phyloP scores from a whole-genome alignment of 2,329 filamentous ascomycete genomes.

The Talaromyces sp. region DNA sequence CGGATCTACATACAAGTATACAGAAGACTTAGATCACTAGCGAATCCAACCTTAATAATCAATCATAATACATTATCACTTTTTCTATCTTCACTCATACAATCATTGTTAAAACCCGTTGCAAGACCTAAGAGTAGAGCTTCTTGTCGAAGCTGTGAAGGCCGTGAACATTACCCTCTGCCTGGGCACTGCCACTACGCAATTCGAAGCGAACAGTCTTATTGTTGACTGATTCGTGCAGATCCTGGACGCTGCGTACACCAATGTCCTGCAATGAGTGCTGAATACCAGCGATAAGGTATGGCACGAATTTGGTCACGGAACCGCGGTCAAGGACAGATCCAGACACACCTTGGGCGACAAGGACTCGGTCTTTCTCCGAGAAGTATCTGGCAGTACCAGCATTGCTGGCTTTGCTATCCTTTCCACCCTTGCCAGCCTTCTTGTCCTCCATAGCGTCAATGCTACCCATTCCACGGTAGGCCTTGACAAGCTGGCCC shows the following conservation, averaged over 20 bases:
- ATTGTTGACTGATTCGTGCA: slow-evolving; percentile 70
- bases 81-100: slow-evolving; percentile 14
- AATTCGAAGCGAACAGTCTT: slow-evolving; percentile 89
- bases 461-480: slow-evolving; percentile 98
- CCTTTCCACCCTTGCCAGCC: slow-evolving; percentile 70
- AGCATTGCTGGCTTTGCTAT: slow-evolving; percentile 70
- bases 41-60: background rate
- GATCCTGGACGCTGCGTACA: slow-evolving; percentile 70
- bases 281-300: slow-evolving; percentile 91
- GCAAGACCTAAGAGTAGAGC: slow-evolving; percentile 71
- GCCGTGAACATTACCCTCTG: slow-evolving; percentile 92
- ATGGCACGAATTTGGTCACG: slow-evolving; percentile 91
- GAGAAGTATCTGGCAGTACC: slow-evolving; percentile 98
- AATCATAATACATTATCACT: slow-evolving; percentile 16
- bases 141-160: slow-evolving; percentile 99
- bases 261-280: slow-evolving; percentile 97
- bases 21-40: background rate
- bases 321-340: slow-evolving; percentile 60
- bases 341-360: slow-evolving; percentile 94
- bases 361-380: slow-evolving; percentile 88
- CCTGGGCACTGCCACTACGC: slow-evolving; percentile 86
- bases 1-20: background rate
- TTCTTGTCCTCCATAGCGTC: slow-evolving; percentile 99
- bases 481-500: slow-evolving; percentile 97
- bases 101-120: background rate